A percentile compares a stretch with the other conserved stretches of the same genome.
Conservation (phyloP, 202 grass and related monocot species). For the Brachypodium distachyon region DNA sequence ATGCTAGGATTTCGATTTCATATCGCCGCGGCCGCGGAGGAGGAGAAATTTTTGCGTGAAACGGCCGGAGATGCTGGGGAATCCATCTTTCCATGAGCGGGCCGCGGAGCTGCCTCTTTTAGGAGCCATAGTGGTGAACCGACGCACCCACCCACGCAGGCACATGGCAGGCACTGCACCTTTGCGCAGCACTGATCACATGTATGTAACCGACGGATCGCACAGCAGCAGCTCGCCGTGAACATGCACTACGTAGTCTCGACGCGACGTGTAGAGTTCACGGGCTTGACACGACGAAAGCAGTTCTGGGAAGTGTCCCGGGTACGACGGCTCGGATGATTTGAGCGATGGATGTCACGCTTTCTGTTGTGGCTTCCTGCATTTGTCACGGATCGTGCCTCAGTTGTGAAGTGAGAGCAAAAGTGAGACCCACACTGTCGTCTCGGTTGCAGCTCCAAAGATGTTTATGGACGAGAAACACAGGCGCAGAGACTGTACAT, state of each 20-base stretch:
- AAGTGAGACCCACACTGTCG: background rate
- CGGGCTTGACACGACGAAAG: background rate
- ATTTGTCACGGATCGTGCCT: background rate
- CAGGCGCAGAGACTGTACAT: background rate
- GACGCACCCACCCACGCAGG: constrained; percentile 11
- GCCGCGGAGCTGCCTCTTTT: background rate
- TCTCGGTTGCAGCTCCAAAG: constrained; percentile 3
- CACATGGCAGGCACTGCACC: constrained; percentile 3
- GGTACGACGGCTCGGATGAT: no score
- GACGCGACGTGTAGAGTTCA: background rate
- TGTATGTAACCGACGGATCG: constrained; percentile 8
- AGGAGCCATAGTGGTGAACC: background rate
- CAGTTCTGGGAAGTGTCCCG: background rate
- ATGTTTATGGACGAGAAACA: background rate
- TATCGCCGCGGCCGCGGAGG: background rate
- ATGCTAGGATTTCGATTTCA: no score
- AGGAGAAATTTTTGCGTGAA: background rate
- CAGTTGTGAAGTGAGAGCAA: background rate
- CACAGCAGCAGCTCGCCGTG: no score
- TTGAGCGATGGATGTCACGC: background rate
- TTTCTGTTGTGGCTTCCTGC: background rate
- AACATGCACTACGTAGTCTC: background rate
- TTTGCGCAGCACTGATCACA: constrained; percentile 32
- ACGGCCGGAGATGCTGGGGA: background rate
- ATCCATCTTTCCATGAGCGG: background rate